Evolutionary conservation across 2,329 filamentous ascomycete genomes (phyloP), one percentile per base, ranked within the genome.

Genomic region (Ophiognomonia clavigignenti-juglandacearum): DNA sequence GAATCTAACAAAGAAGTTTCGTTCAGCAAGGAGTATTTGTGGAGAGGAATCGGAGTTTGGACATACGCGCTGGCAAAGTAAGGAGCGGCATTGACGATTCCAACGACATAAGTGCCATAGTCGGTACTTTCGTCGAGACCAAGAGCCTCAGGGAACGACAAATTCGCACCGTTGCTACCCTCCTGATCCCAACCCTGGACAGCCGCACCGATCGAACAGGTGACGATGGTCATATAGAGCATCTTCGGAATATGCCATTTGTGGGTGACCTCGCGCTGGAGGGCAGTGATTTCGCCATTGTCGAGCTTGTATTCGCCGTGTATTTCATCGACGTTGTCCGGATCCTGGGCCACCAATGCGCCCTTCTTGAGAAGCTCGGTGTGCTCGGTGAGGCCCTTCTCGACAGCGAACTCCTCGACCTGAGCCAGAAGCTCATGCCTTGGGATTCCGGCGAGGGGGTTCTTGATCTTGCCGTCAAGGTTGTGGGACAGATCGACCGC

Each of bases 281-380:
- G 71, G 19, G 19, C 43, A 4, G 18, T 29, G 16, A 44, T 36
- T 6, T 42, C 20, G 18, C 32, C 45, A 10, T 36, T n/a, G 19
- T 19, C n/a, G 39, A 27, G 19, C 18, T 44, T 37, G 7, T 42
- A 9, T 23, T 48, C 45, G 58, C 86, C 83, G 5, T 62, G 66
- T 31, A 89, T 73, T 27, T 74, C 69, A 50, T 87, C 83, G 59
- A 69, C 86, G 26, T 73, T 70, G 8, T 69, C 67, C 0, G 85
- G 85, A 55, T 83, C 79, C 61, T 88, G 85, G 3, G 87, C 87
- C n/a, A 90, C 76, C 9, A 91, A 70, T 3, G 86, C 88, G 24
- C 85, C 87, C 58, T 83, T 84, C 41, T 77, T 72, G 45, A 90
- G 71, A n/a, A 84, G 60, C 4, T 69, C 66, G 2, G 80, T 65